A percentile compares a stretch with the other conserved stretches of the same genome.
phyloP scores from a whole-genome alignment of 2,329 filamentous ascomycete species.

The Microsporum audouinii region DNA sequence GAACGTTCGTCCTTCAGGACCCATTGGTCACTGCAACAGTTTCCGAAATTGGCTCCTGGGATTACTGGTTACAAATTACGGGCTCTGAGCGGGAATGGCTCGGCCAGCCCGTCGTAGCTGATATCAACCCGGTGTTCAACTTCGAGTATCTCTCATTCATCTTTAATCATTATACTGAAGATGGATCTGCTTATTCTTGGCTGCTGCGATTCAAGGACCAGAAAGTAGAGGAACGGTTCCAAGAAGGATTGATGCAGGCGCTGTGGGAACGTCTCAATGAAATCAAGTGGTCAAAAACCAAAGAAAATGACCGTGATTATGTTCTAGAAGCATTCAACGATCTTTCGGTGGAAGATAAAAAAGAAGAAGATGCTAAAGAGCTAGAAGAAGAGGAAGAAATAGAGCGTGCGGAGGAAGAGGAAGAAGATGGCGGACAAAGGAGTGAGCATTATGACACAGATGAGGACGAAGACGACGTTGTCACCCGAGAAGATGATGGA shows the following conservation, averaged over 20 bases:
- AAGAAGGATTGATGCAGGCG: constrained; percentile 87
- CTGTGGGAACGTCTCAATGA: constrained; percentile 95
- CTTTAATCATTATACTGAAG: constrained; percentile 87
- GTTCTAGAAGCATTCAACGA: constrained; percentile 93
- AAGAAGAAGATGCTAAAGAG: constrained; percentile 46
- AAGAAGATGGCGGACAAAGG: constrained; percentile 51
- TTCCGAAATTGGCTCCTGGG: constrained; percentile 77
- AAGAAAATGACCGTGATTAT: constrained; percentile 86
- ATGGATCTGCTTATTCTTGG: constrained; percentile 91
- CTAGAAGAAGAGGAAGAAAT: constrained; percentile 47
- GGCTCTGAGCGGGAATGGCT: constrained; percentile 71
- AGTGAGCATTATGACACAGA: constrained; percentile 65
- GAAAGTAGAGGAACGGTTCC: constrained; percentile 68
- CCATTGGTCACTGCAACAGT: constrained; percentile 64
- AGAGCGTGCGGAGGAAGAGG: constrained; percentile 51
- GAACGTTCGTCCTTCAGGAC: constrained; percentile 75
- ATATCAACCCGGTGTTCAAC: constrained; percentile 97
- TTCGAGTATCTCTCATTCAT: constrained; percentile 99
- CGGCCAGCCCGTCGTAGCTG: constrained; percentile 70
- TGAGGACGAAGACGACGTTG: constrained; percentile 68
- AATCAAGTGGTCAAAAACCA: constrained; percentile 84
- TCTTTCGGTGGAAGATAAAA: constrained; percentile 73
- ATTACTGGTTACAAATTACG: constrained; percentile 87
- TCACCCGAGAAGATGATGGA: constrained; percentile 57
- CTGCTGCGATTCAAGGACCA: constrained; percentile 83